Evolutionary conservation across 192 early-diverging fungal genomes (phyloP), one percentile per base, ranked within the genome.

Genomic region (Podila minutissima): DNA sequence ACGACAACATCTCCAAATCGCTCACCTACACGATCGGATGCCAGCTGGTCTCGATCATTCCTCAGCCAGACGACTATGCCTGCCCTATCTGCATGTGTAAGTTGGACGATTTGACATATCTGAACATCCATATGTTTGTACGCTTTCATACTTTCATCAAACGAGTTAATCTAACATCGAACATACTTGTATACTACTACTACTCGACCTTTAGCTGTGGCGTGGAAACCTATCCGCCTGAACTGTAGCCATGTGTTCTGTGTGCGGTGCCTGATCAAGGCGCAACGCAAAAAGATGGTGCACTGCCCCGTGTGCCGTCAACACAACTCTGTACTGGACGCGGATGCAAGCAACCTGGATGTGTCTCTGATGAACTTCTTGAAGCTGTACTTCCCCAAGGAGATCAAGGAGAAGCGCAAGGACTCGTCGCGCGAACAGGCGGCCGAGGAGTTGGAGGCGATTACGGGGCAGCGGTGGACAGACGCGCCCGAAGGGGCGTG

Each of bases 11-110:
- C 49, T 86, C 89, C 3, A 82, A 84, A 32, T 85, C 87, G 24
- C 86, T 96, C 8, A 87, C 87, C 17, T 88, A 86, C 53, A 83
- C 90, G 3, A 89, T 95, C 29, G 84, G 90, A 50, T 85, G 84
- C 4, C 87, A 92, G 28, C 67, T 96, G 5, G 66, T 92, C 0
- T 88, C 90, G 4, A 86, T 96, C 24, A 90, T 95, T 58, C 95
- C 94, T 20, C 94, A 96, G 70, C 88, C 90, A 13, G 92, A 94
- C 62, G 94, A 95, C 82, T 92, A 94, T 74, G 48, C 82, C 15
- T 95, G 95, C 63, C 93, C 94, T n/a, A 90, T 96, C 70, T 95
- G 94, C 74, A 86, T 90, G 17, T 82, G 85, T 87, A 85, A 74
- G 81, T 67, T 62, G 13, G 15, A 15, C 41, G 3, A 2, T 37